phyloP scores from a whole-genome alignment of 768 basidiomycete species.

The Suillus fuscotomentosus region DNA sequence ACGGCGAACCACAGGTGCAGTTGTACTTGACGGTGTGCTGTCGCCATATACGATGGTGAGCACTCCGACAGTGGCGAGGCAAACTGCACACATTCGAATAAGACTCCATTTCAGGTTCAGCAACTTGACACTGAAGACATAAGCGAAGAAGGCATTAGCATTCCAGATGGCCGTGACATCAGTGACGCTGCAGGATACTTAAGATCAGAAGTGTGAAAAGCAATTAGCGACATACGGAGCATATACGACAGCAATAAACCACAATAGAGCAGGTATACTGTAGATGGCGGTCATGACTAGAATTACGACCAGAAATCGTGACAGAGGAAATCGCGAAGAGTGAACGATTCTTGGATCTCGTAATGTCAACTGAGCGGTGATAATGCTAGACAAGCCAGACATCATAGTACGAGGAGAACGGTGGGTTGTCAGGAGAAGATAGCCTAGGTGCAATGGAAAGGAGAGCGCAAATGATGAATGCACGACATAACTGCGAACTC shows the following conservation, averaged over 20 bases:
- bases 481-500: conserved; percentile 67
- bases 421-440: conserved; percentile 52
- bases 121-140: conserved; percentile 77
- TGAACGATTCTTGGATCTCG: conserved; percentile 9
- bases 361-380: conserved; percentile 31
- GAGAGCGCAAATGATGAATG: conserved; percentile 79
- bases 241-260: conserved; percentile 71
- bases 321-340: conserved; percentile 26
- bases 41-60: conserved; percentile 83
- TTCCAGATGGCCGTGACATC: conserved; percentile 91
- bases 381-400: conserved; percentile 48
- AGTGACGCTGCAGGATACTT: conserved; percentile 51
- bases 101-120: conserved; percentile 63
- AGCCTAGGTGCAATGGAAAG: conserved; percentile 79
- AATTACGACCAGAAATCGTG: conserved; percentile 34
- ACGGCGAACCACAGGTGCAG: conserved; percentile 1
- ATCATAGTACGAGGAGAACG: conserved; percentile 49
- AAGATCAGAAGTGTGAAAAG: conserved; percentile 4
- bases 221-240: conserved; percentile 56
- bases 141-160: conserved; percentile 89
- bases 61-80: conserved; percentile 80
- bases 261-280: conserved; percentile 64
- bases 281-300: conserved; percentile 40
- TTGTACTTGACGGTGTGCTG: conserved; percentile 28
- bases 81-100: conserved; percentile 66